Base-by-base conservation (phyloP, 2,329 filamentous ascomycete species). In the Aureobasidium sp. region DNA sequence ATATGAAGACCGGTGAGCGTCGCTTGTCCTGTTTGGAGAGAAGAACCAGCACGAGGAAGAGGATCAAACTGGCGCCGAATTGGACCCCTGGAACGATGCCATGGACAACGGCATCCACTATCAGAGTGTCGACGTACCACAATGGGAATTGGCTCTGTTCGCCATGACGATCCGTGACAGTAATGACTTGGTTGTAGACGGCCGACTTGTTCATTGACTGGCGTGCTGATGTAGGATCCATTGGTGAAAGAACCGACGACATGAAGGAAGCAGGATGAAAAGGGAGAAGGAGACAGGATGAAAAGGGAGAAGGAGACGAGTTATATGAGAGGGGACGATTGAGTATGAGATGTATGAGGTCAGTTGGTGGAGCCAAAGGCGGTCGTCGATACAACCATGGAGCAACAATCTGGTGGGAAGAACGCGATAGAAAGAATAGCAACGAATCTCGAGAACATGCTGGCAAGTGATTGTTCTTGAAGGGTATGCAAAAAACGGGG, bases 1-100 rank as follows among this genome's bases (percentile, higher is more conserved):
- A 77, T 65, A 86, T 69, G 71, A 88, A 89, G 22, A 90, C 81
- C 0, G 78, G 70, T 1, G 86, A 86, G 58, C 76, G 76, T 63
- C 89, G 82, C 71, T 90, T 91, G 66, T 83, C 78, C 0, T 77
- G 71, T 22, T 83, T 83, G 0, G 89, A 91, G 72, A 92, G 80
- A 62, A 87, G 74, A 12, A 91, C 74, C 2, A 92, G 76, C 33
- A 88, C 78, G 47, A 87, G 67, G 19, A 92, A 76, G 68, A 91
- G 82, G 64, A 87, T 74, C 62, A 86, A 66, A 50, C 82, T 84
- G 27, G 87, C 84, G 33, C 90, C 90, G 57, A 91, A 79, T 71
- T 93, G 89, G 19, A 89, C 84, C 70, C 74, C 78, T 39, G 79
- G 70, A 9, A 74, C 74, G 62, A 78, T 72, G 63, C 77, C 77